Evolutionary conservation across 495 filamentous ascomycete genomes (phyloP).

Genomic region (Talaromyces nanjingensis): DNA sequence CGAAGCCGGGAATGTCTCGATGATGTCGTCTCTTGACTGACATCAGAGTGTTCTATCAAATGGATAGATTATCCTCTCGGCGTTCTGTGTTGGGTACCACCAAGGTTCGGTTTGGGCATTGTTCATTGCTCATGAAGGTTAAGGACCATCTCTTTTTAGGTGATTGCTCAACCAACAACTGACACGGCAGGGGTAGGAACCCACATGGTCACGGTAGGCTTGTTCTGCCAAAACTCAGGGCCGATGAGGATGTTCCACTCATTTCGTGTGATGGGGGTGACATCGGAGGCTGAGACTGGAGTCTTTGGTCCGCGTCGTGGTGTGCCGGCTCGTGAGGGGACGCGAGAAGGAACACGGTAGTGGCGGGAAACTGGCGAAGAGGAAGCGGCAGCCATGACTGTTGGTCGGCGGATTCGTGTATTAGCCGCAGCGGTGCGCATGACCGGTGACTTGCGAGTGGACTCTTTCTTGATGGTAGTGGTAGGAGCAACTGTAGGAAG

Average conservation of each 20-base stretch:
- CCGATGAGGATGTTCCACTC: slow-evolving; percentile 41
- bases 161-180: slow-evolving; percentile 9
- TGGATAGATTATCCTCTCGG: not conserved
- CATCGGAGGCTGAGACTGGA: slow-evolving; percentile 37
- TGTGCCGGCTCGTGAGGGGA: slow-evolving; percentile 6
- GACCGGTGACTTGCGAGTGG: slow-evolving; percentile 11
- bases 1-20: not conserved
- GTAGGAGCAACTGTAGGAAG: not conserved
- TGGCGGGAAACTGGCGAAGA: not conserved
- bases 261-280: slow-evolving; percentile 39
- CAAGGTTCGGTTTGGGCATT: not conserved
- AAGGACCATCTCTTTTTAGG: not conserved
- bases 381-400: not conserved
- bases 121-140: not conserved
- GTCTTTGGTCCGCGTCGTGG: slow-evolving; percentile 35
- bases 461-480: slow-evolving; percentile 3
- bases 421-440: slow-evolving; percentile 14
- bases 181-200: slow-evolving; percentile 32
- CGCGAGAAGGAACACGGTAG: slow-evolving; percentile 6
- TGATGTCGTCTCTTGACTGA: slow-evolving; percentile 2
- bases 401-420: slow-evolving; percentile 15
- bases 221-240: slow-evolving; percentile 23
- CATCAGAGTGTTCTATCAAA: not conserved
- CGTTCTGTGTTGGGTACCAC: not conserved
- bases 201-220: slow-evolving; percentile 37